phyloP scores from a whole-genome alignment of 257 asterid species.

The Scutellaria barbata region DNA sequence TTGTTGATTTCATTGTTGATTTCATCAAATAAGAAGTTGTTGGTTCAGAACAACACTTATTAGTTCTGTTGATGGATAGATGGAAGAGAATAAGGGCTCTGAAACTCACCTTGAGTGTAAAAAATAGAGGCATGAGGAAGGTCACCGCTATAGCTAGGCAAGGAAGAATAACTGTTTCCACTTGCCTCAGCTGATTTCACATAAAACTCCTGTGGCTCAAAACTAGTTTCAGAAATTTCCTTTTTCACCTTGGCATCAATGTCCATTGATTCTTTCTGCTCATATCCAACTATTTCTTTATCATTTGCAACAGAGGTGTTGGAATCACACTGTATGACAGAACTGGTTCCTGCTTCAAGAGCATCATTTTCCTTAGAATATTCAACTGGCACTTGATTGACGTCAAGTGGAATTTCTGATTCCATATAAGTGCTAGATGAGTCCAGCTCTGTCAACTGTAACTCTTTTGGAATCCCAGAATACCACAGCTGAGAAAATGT shows the following conservation, averaged over 20 bases:
- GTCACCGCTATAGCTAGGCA: conserved; percentile 41
- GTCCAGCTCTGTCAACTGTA: conserved; percentile 54
- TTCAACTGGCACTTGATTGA: conserved; percentile 41
- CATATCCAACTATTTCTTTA: conserved; percentile 47
- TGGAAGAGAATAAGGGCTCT: conserved; percentile 7
- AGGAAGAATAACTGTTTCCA: conserved; percentile 43
- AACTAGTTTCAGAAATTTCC: conserved; percentile 43
- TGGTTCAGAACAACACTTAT: conserved; percentile 21
- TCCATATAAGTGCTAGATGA: conserved; percentile 38
- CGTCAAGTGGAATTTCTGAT: conserved; percentile 46
- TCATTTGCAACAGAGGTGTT: conserved; percentile 68
- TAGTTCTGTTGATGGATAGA: conserved; percentile 22
- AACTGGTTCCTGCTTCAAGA: conserved; percentile 44
- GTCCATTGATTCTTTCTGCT: conserved; percentile 40
- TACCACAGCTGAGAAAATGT: conserved; percentile 75
- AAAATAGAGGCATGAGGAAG: conserved; percentile 66
- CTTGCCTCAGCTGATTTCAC: conserved; percentile 45
- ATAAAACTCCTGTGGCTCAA: conserved; percentile 39
- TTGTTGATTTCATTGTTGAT: conserved; percentile 13
- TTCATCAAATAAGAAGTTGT: conserved; percentile 9
- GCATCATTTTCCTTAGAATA: conserved; percentile 51
- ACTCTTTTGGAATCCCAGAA: conserved; percentile 59
- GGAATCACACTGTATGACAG: conserved; percentile 44
- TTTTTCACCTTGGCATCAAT: conserved; percentile 41
- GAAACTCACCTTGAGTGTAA: conserved; percentile 59